Evolutionary conservation across 768 basidiomycete species (phyloP), one percentile per base, ranked within the genome.

Genomic region (Tylopilus felleus): DNA sequence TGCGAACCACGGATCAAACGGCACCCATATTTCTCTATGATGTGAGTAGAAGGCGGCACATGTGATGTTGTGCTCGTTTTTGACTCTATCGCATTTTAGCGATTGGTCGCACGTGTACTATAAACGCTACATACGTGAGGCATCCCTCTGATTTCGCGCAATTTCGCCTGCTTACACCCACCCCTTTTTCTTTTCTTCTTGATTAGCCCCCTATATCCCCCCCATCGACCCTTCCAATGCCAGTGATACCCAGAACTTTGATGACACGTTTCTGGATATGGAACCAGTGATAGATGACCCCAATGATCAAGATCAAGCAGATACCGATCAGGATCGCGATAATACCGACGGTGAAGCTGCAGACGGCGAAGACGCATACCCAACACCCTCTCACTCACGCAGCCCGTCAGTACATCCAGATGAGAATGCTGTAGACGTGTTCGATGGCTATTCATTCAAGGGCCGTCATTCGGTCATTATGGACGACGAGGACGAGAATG

Each of bases 201-300:
- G 17, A 56, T 25, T 60, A 93, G 90, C 93, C 73, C 92, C 92
- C 40, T 93, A 94, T 78, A 92, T 93, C 65, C 93, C 92, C 16
- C 88, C 88, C 28, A 91, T 93, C 66, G 91, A 95, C 68, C 88
- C 90, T 21, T 82, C 83, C 40, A 92, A 96, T 73, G 94, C 94
- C 56, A 85, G 86, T 63, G 97, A 99, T 80, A 95, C 92, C 60
- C 91, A 92, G 70, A 98, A 98, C 73, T 99, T 98, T 71, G 96
- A 98, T 71, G 91, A 95, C 58, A 86, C 91, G 38, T 98, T 97
- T 83, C 80, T 98, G 55, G 90, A 90, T 66, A 96, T 98, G 90
- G 87, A 89, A 60, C 92, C 94, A 22, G 86, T 90, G 45, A 83
- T 98, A 57, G 90, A 94, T 59, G 88, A 89, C 48, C 79, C 77